These are phyloP conservation scores for Sphaceloma murrayae DNA, from an alignment of 2,329 filamentous ascomycete genomes.

Conservation along the genomic window DNA sequence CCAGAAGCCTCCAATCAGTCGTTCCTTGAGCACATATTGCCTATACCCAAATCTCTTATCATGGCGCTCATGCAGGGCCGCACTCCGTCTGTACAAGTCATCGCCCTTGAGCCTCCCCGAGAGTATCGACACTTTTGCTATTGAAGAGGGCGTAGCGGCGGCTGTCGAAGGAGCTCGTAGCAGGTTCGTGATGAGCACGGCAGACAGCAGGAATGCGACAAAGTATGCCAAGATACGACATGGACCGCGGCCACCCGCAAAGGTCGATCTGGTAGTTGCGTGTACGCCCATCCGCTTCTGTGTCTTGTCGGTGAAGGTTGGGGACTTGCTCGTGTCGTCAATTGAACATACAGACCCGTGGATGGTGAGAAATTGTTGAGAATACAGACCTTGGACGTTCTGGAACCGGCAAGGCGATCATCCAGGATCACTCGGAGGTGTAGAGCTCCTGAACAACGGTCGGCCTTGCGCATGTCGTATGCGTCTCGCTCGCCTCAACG, in stretches of 20 bases:
- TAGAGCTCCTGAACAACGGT: too few relatives aligned
- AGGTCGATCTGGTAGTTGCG: neutral
- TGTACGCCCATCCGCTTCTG: neutral
- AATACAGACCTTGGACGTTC: too few relatives aligned
- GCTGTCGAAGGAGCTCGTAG: neutral
- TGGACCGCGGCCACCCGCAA: neutral
- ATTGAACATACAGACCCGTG: too few relatives aligned
- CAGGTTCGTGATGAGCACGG: neutral
- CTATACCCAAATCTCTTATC: slow-evolving; percentile 28
- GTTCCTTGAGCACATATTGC: slow-evolving; percentile 22
- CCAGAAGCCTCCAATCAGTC: slow-evolving; percentile 26
- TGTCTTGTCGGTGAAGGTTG: neutral
- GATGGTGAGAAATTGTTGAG: too few relatives aligned
- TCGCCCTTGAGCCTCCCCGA: slow-evolving; percentile 16
- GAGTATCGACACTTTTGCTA: slow-evolving; percentile 17
- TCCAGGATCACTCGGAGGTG: too few relatives aligned
- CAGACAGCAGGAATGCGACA: neutral
- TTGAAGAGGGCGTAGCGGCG: neutral
- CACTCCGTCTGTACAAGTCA: slow-evolving; percentile 27
- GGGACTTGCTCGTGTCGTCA: too few relatives aligned
- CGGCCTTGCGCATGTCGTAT: too few relatives aligned
- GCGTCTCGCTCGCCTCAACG: too few relatives aligned
- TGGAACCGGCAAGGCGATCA: too few relatives aligned
- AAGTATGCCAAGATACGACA: neutral
- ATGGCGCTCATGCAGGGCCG: slow-evolving; percentile 29